Base-by-base conservation (phyloP, 768 basidiomycete genomes). In the Chalciporus piperatus region DNA sequence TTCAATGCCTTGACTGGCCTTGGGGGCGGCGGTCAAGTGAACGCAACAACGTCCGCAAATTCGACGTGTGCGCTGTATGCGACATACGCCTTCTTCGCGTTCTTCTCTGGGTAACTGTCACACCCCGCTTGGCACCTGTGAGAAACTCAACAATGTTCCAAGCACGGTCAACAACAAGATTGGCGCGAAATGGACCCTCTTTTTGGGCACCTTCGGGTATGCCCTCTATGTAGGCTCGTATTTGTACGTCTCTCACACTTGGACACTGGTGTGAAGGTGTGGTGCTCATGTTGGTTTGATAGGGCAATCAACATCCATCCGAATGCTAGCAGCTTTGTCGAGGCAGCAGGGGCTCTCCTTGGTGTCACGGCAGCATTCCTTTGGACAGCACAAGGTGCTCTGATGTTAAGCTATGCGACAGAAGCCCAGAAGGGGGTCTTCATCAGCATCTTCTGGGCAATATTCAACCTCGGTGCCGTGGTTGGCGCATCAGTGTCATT, bases 91-190 rank as follows among this genome's bases (percentile, higher is more conserved):
- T 67, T 78, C 51, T 71, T 72, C 10, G 79, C 80, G 3, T 85
- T 85, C 72, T 84, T 84, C 47, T 74, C 85, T 22, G 87, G 87
- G 86, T 86, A 63, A 41, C 72, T 59, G 2, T 30, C 13, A 44
- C 12, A n/a, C 16, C 35, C 7, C 12, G 13, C 57, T 42, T 23
- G 20, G 27, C 35, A 28, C 32, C 48, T 48, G 14, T 4, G 16
- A 35, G 13, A 20, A 17, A 39, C 28, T 30, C 49, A 33, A 51
- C 23, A 3, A 4, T 41, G n/a, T 23, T 17, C 37, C 25, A 56
- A 87, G 87, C n/a, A 84, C 86, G 3, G 73, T 91, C 61, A 89
- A 86, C 68, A 93, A 93, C 61, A 79, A 79, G 50, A 74, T 93
- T 23, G 90, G 92, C 14, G 73, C 85, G 22, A 77, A 82, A 27